phyloP scores from a whole-genome alignment of 331 rosid species.

The Acacia pycnantha region DNA sequence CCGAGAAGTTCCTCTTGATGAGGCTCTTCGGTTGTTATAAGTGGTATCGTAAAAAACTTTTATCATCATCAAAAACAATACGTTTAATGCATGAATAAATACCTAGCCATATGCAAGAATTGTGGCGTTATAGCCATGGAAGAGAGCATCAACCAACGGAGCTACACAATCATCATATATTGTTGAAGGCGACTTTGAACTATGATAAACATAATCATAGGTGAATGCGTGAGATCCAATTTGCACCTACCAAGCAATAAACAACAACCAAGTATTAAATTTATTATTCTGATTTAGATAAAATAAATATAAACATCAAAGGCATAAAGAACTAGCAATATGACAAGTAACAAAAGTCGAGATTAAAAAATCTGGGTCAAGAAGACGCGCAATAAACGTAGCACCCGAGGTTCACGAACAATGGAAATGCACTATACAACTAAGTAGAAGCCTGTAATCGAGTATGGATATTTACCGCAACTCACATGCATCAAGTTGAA shows the following conservation, averaged over 20 bases:
- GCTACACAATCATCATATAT: slow-evolving; percentile 81
- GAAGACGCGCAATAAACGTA: background rate
- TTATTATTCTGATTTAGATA: background rate
- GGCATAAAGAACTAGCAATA: background rate
- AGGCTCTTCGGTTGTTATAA: too few relatives aligned
- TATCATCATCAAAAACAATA: too few relatives aligned
- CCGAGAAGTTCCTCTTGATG: too few relatives aligned
- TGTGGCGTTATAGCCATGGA: slow-evolving; percentile 89
- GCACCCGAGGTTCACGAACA: slow-evolving; percentile 88
- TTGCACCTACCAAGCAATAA: slow-evolving; percentile 56
- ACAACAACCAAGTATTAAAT: background rate
- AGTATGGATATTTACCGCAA: slow-evolving; percentile 84
- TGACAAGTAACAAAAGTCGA: background rate
- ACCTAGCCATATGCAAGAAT: slow-evolving; percentile 99
- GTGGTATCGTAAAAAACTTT: too few relatives aligned
- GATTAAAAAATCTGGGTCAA: too few relatives aligned
- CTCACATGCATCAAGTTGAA: slow-evolving; percentile 71
- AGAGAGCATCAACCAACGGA: slow-evolving; percentile 83
- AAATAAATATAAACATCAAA: background rate
- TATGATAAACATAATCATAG: slow-evolving; percentile 76
- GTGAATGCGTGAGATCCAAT: slow-evolving; percentile 89
- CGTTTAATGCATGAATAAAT: too few relatives aligned
- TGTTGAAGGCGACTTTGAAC: slow-evolving; percentile 45
- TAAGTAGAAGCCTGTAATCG: slow-evolving; percentile 73
- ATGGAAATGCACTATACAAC: slow-evolving; percentile 89